Percentiles rank a stretch among this genome's conserved stretches.
Conservation (phyloP, 495 filamentous ascomycete species). For the Podospora sp. region DNA sequence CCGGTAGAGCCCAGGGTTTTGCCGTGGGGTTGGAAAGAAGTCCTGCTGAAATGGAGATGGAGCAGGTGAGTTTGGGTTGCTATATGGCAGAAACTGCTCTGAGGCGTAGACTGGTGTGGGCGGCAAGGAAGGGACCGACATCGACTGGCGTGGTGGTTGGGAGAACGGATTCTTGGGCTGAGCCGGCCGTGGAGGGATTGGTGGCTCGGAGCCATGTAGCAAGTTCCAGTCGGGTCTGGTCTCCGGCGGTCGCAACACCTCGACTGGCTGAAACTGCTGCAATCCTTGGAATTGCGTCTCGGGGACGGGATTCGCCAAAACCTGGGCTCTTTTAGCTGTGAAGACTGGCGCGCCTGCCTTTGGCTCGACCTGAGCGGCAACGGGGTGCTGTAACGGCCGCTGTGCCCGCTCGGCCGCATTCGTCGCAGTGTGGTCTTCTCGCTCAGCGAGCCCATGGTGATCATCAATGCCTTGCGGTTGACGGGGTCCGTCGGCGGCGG, state of each 20-base stretch:
- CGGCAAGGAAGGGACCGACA: not conserved
- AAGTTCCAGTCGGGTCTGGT: not conserved
- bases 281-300: not conserved
- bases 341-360: not conserved
- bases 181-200: slow-evolving; percentile 1
- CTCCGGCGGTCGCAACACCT: not conserved
- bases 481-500: not conserved
- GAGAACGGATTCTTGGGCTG: slow-evolving; percentile 1
- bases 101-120: not conserved
- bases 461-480: not conserved
- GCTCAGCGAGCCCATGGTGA: not conserved
- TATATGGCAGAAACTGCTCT: slow-evolving; percentile 3
- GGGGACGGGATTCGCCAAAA: not conserved
- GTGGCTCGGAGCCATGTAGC: not conserved
- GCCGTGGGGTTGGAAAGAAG: not conserved
- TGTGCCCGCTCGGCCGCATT: not conserved
- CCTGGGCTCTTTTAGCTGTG: not conserved
- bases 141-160: not conserved
- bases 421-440: not conserved
- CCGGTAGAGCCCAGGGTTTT: not conserved
- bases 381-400: not conserved
- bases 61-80: not conserved
- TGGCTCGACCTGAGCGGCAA: not conserved
- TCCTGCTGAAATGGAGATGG: not conserved
- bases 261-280: not conserved